A percentile compares a stretch with the other conserved stretches of the same genome.
Conservation (phyloP, 2,329 filamentous ascomycete species). For the Pseudopyrenochaeta lycopersici region DNA sequence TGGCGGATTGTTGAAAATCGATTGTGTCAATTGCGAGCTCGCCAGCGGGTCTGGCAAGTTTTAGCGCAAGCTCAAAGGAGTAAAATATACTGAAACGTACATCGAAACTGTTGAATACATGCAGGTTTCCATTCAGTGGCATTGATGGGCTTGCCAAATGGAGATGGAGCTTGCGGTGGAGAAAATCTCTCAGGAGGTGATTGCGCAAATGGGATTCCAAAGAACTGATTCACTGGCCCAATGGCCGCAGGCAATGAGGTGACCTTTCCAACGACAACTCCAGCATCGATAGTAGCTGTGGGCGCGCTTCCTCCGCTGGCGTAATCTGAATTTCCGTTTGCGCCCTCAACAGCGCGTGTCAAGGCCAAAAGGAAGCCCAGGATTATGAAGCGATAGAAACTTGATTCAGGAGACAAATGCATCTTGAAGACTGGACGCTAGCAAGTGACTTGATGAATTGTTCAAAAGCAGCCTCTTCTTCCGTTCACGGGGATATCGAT, state of each 20-base stretch:
- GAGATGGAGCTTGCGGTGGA: conserved; percentile 19
- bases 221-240: conserved; percentile 37
- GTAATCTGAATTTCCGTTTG: not conserved
- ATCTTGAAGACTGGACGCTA: not conserved
- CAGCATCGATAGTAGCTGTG: conserved; percentile 34
- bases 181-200: conserved; percentile 38
- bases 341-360: not conserved
- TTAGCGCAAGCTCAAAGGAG: not conserved
- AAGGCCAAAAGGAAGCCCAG: not conserved
- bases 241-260: conserved; percentile 30
- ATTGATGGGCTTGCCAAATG: conserved; percentile 25
- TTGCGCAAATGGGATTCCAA: conserved; percentile 40
- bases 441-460: not conserved
- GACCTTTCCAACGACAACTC: conserved; percentile 34
- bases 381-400: not conserved
- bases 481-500: not conserved
- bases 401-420: not conserved
- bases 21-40: conserved; percentile 18
- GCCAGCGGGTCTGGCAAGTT: conserved; percentile 24
- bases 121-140: conserved; percentile 26
- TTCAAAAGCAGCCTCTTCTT: not conserved
- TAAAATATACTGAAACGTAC: conserved; percentile 9
- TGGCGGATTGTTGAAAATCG: conserved; percentile 34
- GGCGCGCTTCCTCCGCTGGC: conserved; percentile 14
- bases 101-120: conserved; percentile 38